Evolutionary conservation across 2,329 filamentous ascomycete genomes (phyloP).

Genomic region (Aspergillus neoniger): DNA sequence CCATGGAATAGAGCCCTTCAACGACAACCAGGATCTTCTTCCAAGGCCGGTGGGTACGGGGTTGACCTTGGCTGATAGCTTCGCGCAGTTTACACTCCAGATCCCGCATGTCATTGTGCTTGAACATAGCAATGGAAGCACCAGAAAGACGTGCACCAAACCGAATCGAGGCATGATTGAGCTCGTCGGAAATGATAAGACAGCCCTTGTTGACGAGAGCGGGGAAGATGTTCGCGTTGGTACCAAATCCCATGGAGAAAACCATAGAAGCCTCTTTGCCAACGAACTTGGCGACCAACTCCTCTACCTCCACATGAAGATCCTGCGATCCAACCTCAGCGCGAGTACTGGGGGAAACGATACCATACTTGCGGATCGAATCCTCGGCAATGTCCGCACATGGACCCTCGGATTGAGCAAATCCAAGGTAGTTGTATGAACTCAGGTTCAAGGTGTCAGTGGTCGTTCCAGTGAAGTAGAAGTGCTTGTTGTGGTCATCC

Average conservation of each 20-base stretch:
- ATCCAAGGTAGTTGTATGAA: constrained; percentile 99
- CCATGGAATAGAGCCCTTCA: constrained; percentile 98
- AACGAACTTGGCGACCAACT: constrained; percentile 84
- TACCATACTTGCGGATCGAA: constrained; percentile 78
- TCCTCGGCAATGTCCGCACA: constrained; percentile 93
- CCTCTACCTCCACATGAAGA: constrained; percentile 84
- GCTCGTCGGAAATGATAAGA: constrained; percentile 91
- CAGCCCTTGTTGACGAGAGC: constrained; percentile 90
- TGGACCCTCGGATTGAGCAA: constrained; percentile 94
- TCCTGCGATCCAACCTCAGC: constrained; percentile 85
- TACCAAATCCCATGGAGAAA: constrained; percentile 98
- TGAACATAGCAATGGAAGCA: constrained; percentile 93
- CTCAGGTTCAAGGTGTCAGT: constrained; percentile 98
- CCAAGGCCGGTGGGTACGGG: constrained; percentile 97
- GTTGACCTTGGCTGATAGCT: constrained; percentile 93
- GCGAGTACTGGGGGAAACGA: constrained; percentile 78
- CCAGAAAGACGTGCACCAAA: constrained; percentile 92
- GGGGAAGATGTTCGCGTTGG: constrained; percentile 90
- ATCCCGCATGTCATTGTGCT: constrained; percentile 92
- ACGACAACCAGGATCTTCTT: constrained; percentile 98
- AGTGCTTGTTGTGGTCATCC: constrained; percentile 87
- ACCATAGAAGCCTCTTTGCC: constrained; percentile 94
- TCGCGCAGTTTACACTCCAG: constrained; percentile 85
- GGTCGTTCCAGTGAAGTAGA: constrained; percentile 82
- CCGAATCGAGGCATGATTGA: constrained; percentile 97